Evolutionary conservation across 768 basidiomycete species (phyloP), one percentile per base, ranked within the genome.

Genomic region (Dictyophora rubrovolvata): DNA sequence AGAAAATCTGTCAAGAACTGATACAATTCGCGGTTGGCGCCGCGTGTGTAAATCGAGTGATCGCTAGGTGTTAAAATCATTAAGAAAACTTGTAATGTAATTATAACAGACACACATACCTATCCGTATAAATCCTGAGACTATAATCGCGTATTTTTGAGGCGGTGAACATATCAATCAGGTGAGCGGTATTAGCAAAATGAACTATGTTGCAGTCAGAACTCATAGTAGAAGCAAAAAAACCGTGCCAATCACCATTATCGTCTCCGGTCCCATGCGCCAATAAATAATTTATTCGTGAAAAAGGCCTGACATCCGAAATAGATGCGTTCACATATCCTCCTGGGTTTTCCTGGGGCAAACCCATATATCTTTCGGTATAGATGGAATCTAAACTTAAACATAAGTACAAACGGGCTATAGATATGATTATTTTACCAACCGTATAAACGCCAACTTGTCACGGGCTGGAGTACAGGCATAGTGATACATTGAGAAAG

Each of bases 111-210:
- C 16, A n/a, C 9, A 67, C 80, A 66, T 60, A 90, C 87, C 90
- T 92, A 72, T 99, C 96, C 21, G 93, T 93, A 72, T 97, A 99
- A 89, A 97, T 91, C 67, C 94, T 81, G 73, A 97, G 96, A 66
- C 86, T 79, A 66, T 86, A 89, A 61, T 79, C 78, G 65, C 86
- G 77, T 49, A 97, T 80, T 58, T 83, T 75, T 22, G 77, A 84
- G 65, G 76, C 74, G 0, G 93, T 97, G 64, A 99, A 80, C 85
- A 96, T 93, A 71, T 98, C 95, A 36, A 99, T 72, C 66, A 99
- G 67, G 64, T 89, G 89, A 12, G 93, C 93, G 56, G 88, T 84
- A 72, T 99, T 94, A 42, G 88, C 82, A 66, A 82, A 93, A 71
- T 99, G 96, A 49, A 99, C 93, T 66, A 53, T 2, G 47, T 3